Evolutionary conservation across 1,284 basidiomycete species (phyloP), one percentile per base, ranked within the genome.

Genomic region (Ceratobasidium sp.): DNA sequence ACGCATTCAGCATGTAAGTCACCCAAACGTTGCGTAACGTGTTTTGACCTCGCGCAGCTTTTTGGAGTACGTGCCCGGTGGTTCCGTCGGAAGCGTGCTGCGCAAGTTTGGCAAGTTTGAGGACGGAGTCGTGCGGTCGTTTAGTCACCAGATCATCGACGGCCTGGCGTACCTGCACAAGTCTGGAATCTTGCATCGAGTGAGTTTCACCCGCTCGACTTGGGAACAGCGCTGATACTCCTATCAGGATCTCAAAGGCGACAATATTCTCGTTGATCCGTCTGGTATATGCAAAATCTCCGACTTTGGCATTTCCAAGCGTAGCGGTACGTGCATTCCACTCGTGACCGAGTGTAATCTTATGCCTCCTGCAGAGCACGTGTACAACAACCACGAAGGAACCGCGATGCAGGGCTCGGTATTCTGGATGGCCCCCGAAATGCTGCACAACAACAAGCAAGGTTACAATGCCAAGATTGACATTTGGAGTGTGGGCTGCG

Each of bases 381-480:
- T 96, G 71, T 88, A 94, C 75, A 88, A 89, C 74, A 90, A 91
- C 71, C 85, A 86, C 69, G 90, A 86, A 38, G 86, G 86, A 69
- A 96, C 94, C 1, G 92, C 93, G 56, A 92, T 99, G 90, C 93
- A 95, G 79, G 97, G 97, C 20, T 96, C 94, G 17, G 91, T 98
- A 54, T 99, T 98, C 79, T 99, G 97, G 93, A 99, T 99, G 96
- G 96, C 97, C 6, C 97, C 96, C 0, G 96, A 99, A 80, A 94
- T 99, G 42, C 87, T 96, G 70, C 88, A 89, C 38, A 87, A 91
- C 75, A 87, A 89, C 75, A 89, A 89, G 38, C 78, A 79, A 68
- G 83, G 93, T 0, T 99, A 99, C 78, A 94, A 92, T 74, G 94
- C 91, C 75, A 99, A 99, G 80, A 90, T 98, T 40, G 97, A 99